phyloP scores from a whole-genome alignment of 75 land plant species.

The Isoetes taiwanensis region DNA sequence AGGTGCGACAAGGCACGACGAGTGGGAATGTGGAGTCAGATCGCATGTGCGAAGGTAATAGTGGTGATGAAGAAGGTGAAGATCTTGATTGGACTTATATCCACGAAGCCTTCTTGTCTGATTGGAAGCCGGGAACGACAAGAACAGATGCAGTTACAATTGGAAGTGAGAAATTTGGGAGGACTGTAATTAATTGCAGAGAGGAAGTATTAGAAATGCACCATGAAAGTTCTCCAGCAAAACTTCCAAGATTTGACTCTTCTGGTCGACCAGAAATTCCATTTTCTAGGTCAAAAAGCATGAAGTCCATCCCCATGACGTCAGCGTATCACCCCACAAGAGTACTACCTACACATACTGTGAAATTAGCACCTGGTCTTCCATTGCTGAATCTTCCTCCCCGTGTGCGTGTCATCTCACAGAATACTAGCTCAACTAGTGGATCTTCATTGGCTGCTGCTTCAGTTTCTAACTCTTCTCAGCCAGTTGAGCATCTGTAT shows the following conservation, averaged over 20 bases:
- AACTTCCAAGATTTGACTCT: slow-evolving; percentile 5
- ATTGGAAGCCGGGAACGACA: slow-evolving; percentile 37
- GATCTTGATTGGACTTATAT: slow-evolving; percentile 45
- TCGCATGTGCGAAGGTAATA: slow-evolving; percentile 16
- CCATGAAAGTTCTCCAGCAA: slow-evolving; percentile 26
- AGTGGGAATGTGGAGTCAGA: neutral
- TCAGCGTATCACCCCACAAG: no score
- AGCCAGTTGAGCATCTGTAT: neutral
- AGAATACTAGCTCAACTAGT: no score
- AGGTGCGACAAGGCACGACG: neutral
- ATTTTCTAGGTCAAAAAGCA: neutral
- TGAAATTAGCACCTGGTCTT: slow-evolving; percentile 83
- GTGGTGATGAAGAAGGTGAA: slow-evolving; percentile 32
- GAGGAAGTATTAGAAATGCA: no score
- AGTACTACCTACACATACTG: slow-evolving; percentile 36
- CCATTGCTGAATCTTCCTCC: slow-evolving; percentile 92
- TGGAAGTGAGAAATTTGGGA: no score
- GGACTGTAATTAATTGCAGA: no score
- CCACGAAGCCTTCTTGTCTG: slow-evolving; percentile 72
- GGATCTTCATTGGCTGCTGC: neutral
- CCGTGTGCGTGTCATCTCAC: slow-evolving; percentile 69
- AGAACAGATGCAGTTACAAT: no score
- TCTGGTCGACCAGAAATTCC: neutral
- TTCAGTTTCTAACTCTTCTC: neutral
- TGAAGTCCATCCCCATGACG: no score